These are phyloP conservation scores for Haplographium delicatum DNA, from an alignment of 495 filamentous ascomycete species.

Conservation along the genomic window DNA sequence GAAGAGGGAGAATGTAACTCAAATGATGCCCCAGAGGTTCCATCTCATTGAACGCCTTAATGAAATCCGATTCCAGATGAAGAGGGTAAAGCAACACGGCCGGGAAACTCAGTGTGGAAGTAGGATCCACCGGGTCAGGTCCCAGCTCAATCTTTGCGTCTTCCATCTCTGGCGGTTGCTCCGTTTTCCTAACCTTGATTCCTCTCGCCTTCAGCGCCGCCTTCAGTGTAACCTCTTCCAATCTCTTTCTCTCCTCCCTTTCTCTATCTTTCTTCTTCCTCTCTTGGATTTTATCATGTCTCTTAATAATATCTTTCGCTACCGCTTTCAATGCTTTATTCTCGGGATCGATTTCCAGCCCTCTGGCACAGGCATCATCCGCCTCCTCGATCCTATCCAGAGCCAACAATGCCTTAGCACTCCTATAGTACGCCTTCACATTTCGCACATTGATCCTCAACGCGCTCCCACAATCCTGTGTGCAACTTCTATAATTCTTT, in stretches of 20 bases:
- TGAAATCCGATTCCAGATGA: constrained; percentile 76
- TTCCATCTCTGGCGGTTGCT: constrained; percentile 76
- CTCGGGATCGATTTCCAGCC: constrained; percentile 59
- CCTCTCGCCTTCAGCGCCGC: constrained; percentile 70
- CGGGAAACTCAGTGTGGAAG: constrained; percentile 68
- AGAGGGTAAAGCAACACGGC: constrained; percentile 76
- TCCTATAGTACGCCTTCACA: constrained; percentile 86
- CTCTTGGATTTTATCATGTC: constrained; percentile 37
- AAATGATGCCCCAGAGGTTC: constrained; percentile 66
- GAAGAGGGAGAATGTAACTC: constrained; percentile 68
- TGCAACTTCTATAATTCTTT: constrained; percentile 76
- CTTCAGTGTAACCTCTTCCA: constrained; percentile 53
- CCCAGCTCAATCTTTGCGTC: constrained; percentile 62
- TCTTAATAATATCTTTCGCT: constrained; percentile 48
- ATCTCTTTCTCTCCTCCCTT: constrained; percentile 43
- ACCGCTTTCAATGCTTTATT: constrained; percentile 51
- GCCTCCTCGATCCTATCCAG: constrained; percentile 71
- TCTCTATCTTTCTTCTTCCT: constrained; percentile 38
- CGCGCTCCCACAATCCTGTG: constrained; percentile 73
- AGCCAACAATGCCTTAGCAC: constrained; percentile 65
- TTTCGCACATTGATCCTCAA: constrained; percentile 72
- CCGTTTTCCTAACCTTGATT: constrained; percentile 61
- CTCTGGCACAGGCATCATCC: constrained; percentile 64
- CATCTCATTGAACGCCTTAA: constrained; percentile 76
- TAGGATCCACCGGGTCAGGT: constrained; percentile 68